Base-by-base conservation (phyloP, 495 filamentous ascomycete genomes). In the Daldinia bambusicola region DNA sequence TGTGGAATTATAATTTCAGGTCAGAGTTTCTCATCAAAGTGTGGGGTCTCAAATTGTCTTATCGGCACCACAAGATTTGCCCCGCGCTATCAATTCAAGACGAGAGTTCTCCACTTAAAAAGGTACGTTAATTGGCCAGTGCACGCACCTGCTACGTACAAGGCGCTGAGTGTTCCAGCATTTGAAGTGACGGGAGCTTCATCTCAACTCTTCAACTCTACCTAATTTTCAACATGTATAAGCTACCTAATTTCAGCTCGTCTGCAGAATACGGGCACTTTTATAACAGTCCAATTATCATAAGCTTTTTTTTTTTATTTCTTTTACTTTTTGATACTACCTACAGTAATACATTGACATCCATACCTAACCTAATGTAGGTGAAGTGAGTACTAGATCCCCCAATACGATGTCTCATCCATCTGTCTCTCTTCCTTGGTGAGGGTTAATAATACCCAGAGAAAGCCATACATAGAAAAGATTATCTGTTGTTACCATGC, bases 31-130 rank as follows among this genome's bases (percentile, higher is more conserved):
- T 69, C 22, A 62, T 61, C 26, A 61, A 63, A 68, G 61, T 73
- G 70, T 73, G 70, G 70, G 70, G 70, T 73, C 61, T 36, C 48
- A 58, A 68, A 72, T 61, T 64, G 16, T 63, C 61, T 73, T 73
- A 73, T 73, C 70, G 65, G 63, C 62, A 50, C 55, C 50, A 65
- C 37, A 45, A 37, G 55, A 64, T 61, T 68, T 72, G 70, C 70
- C 70, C 70, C 66, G 70, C 66, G 70, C 70, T 69, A 73, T 63
- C 66, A 56, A 20, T 62, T 62, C 45, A 43, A 34, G 43, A 34
- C 55, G 38, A 63, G 59, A 26, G 32, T 37, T 48, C 53, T 5
- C 53, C 18, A 7, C 34, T 22, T 32, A 18, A 0, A 16, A 18
- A 55, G 12, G 2, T 12, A 14, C 1, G 14, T 37, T 34, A 0